Evolutionary conservation across 2,329 filamentous ascomycete species (phyloP).

Genomic region (Anthostomella pinea): DNA sequence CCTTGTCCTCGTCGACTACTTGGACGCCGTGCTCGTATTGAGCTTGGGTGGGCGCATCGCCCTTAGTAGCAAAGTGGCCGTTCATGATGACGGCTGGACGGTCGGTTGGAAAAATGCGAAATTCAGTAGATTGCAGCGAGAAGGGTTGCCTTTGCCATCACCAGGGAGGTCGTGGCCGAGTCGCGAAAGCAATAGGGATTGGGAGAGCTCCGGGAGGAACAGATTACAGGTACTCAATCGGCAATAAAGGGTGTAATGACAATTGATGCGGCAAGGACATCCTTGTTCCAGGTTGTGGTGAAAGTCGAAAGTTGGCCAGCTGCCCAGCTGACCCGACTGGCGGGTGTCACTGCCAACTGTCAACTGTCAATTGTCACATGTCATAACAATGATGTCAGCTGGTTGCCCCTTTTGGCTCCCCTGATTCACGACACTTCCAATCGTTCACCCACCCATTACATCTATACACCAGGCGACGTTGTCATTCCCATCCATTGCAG

Average conservation of each 20-base stretch:
- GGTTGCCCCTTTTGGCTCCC: too few relatives aligned
- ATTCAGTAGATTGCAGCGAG: slow-evolving; percentile 5
- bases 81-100: slow-evolving; percentile 53
- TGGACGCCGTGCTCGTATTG: slow-evolving; percentile 92
- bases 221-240: neutral
- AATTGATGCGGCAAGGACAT: neutral
- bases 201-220: neutral
- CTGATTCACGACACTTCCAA: too few relatives aligned
- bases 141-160: slow-evolving; percentile 14
- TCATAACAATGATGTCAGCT: too few relatives aligned
- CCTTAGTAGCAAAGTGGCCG: slow-evolving; percentile 74
- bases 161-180: neutral
- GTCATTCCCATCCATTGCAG: too few relatives aligned
- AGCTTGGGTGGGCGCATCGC: slow-evolving; percentile 60
- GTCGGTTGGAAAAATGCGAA: neutral
- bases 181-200: neutral
- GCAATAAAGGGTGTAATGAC: neutral
- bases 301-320: too few relatives aligned
- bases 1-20: slow-evolving; percentile 93
- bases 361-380: too few relatives aligned
- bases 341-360: too few relatives aligned
- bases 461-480: too few relatives aligned
- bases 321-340: too few relatives aligned
- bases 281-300: too few relatives aligned
- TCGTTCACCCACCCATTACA: too few relatives aligned